Percentiles rank a stretch among this genome's conserved stretches.
Conservation (phyloP, 139 green algal genomes). For the Coccomyxa sp. region DNA sequence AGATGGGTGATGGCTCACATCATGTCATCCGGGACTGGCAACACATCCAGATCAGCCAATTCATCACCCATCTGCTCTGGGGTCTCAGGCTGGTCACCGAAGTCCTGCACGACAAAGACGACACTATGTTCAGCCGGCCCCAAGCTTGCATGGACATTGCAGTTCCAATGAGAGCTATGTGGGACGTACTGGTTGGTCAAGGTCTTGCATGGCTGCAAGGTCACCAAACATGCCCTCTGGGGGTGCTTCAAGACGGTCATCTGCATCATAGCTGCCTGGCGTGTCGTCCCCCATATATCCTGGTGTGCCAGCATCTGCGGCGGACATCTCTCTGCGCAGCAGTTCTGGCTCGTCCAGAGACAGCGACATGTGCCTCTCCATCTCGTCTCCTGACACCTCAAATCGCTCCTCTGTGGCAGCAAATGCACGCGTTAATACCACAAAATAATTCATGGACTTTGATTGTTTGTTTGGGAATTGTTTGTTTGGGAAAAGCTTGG, state of each 20-base stretch:
- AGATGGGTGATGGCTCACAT: too few relatives aligned
- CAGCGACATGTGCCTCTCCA: conserved; percentile 38
- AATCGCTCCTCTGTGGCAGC: conserved; percentile 24
- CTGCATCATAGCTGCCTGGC: background rate
- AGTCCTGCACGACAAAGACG: too few relatives aligned
- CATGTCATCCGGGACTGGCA: too few relatives aligned
- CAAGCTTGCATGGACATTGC: too few relatives aligned
- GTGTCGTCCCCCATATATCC: background rate
- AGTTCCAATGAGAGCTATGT: too few relatives aligned
- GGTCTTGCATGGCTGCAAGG: background rate
- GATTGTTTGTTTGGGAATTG: background rate
- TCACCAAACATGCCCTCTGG: conserved; percentile 23
- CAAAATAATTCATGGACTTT: background rate
- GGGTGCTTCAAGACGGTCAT: conserved; percentile 20
- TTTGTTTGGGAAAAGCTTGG: too few relatives aligned
- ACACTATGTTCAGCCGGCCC: too few relatives aligned
- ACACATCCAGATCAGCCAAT: too few relatives aligned
- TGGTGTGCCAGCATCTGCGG: background rate
- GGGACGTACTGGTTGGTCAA: too few relatives aligned
- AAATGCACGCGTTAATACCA: background rate
- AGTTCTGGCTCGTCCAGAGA: conserved; percentile 36
- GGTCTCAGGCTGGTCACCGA: too few relatives aligned
- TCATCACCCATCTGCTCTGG: too few relatives aligned
- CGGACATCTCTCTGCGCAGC: conserved; percentile 15
- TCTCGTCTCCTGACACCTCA: conserved; percentile 21